phyloP scores from a whole-genome alignment of 2,329 filamentous ascomycete genomes.

The Sporothrix luriei region DNA sequence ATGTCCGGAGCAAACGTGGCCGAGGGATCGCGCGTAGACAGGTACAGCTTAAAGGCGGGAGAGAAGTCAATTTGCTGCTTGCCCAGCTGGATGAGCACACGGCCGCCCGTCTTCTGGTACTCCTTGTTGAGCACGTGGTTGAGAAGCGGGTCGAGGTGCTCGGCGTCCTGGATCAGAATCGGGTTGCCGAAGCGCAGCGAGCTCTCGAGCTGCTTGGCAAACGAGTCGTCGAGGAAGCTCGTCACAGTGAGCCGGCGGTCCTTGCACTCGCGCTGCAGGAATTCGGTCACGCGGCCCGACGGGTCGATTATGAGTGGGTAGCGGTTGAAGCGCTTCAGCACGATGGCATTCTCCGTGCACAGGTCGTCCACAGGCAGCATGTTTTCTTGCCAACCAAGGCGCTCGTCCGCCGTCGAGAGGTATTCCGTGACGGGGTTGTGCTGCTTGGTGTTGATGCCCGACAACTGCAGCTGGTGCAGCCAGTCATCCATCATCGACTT shows the following conservation, averaged over 20 bases:
- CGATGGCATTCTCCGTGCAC: conserved; percentile 97
- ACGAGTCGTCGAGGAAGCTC: conserved; percentile 96
- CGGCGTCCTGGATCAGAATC: conserved; percentile 96
- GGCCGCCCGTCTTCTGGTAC: conserved; percentile 96
- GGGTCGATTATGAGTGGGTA: conserved; percentile 99
- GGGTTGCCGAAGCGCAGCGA: conserved; percentile 97
- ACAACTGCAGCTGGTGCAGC: conserved; percentile 88
- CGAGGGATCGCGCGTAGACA: conserved; percentile 94
- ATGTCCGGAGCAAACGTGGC: conserved; percentile 93
- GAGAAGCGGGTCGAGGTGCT: conserved; percentile 93
- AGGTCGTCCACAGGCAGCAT: conserved; percentile 92
- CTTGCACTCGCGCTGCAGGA: conserved; percentile 83
- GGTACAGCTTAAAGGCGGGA: conserved; percentile 89
- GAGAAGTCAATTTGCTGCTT: conserved; percentile 99
- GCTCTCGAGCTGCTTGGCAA: conserved; percentile 96
- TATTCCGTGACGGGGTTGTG: conserved; percentile 96
- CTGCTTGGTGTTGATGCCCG: conserved; percentile 90
- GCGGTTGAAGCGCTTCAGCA: conserved; percentile 95
- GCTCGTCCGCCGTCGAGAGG: conserved; percentile 92
- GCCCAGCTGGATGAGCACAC: conserved; percentile 95
- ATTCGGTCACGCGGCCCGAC: conserved; percentile 90
- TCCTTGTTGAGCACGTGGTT: conserved; percentile 99
- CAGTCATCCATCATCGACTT: conserved; percentile 98
- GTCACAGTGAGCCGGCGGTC: conserved; percentile 93
- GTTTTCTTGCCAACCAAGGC: conserved; percentile 92